phyloP scores from a whole-genome alignment of 1,139 yeast species.

The Candida neerlandica region DNA sequence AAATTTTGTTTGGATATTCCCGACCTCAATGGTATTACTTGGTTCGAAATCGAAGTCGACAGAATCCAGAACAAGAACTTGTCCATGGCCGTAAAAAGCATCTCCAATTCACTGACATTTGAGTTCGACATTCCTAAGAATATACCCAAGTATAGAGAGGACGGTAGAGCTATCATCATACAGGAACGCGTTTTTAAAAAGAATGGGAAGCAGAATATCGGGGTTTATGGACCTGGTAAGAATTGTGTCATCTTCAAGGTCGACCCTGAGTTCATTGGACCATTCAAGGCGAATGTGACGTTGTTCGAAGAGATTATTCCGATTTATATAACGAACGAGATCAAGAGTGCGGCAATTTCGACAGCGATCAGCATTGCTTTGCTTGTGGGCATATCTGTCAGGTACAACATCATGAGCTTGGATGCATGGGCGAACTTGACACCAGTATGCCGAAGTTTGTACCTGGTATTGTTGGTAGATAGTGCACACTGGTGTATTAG shows the following conservation, averaged over 20 bases:
- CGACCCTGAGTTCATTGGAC: constrained; percentile 1
- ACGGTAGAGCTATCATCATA: too few species aligned
- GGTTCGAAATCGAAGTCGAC: too few species aligned
- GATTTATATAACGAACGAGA: neutral
- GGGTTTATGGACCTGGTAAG: neutral
- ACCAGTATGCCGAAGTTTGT: neutral
- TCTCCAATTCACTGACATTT: too few species aligned
- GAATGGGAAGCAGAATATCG: neutral
- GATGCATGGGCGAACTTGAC: neutral
- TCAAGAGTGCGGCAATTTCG: neutral
- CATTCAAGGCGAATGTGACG: neutral
- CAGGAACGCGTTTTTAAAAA: neutral
- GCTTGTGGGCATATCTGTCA: neutral
- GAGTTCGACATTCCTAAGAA: too few species aligned
- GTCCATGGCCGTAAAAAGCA: too few species aligned
- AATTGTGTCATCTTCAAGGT: constrained; percentile 1
- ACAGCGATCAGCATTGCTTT: neutral
- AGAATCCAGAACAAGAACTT: too few species aligned
- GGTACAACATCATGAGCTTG: neutral
- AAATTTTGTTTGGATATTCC: too few species aligned
- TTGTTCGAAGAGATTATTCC: constrained; percentile 5
- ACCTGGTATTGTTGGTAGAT: constrained; percentile 1
- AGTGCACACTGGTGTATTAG: neutral
- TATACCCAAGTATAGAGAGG: too few species aligned
- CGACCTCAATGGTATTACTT: too few species aligned